Evolutionary conservation across 352 stramenopile species (phyloP), one percentile per base, ranked within the genome.

Genomic region (Globisporangium megalacanthum): DNA sequence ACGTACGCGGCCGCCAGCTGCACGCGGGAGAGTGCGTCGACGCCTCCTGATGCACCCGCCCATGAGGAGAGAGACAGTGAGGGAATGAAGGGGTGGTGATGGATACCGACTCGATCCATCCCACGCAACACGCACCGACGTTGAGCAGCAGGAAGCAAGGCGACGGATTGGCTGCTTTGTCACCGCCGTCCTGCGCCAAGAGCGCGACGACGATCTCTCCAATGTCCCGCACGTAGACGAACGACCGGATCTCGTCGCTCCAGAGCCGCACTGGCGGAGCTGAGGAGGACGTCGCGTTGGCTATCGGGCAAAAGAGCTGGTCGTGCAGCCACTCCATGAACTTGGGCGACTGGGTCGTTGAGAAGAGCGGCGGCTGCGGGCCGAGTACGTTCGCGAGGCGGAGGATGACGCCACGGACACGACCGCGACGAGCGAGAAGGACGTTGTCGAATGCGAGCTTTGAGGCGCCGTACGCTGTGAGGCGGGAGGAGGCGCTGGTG

Each of bases 341-440:
- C 59, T 89, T 89, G 2, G 72, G 66, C 9, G 70, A 52, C 11
- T 62, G 67, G 31, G 72, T 33, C n/a, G 37, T 33, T 3, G 46
- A 51, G 44, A 86, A 78, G 0, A 83, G 44, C 29, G 74, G 74
- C 14, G 76, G 61, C 10, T 49, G 46, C 0, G 70, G 72, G 11
- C 79, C 79, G 22, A 89, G 53, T 8, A 89, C 76, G 46, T 89
- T 89, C 14, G 79, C 76, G 49, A 89, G 80, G 33, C 79, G 79
- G 47, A 89, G 64, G 39, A 83, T 37, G 13, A 61, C 11, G 1
- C 54, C 51, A 4, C 54, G 22, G 7, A 79, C 53, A 4, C 54
- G 36, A 4, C 52, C 19, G 19, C 35, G 41, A 17, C 53, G 36
- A 0, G 55, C 25, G 4, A 75, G 20, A 4, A 89, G 52, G 47